Evolutionary conservation across 2,329 filamentous ascomycete species (phyloP), one percentile per base, ranked within the genome.

Genomic region (Exophiala sideris): DNA sequence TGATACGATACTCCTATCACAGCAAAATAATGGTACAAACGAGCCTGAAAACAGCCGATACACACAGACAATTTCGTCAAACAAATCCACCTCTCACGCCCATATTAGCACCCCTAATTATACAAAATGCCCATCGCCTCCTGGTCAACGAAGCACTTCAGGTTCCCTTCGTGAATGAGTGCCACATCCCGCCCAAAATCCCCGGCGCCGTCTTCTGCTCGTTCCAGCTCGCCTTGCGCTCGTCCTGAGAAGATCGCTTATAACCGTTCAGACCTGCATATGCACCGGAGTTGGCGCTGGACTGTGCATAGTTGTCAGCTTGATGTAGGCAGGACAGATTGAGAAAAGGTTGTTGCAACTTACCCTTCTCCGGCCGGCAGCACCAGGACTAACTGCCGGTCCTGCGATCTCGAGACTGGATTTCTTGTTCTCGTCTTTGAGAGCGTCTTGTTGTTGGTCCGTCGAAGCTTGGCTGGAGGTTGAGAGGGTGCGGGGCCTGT

Each of bases 141-240:
- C 24, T n/a, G n/a, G n/a, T n/a, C n/a, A n/a, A n/a, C n/a, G n/a
- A n/a, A n/a, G n/a, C n/a, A n/a, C n/a, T n/a, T n/a, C n/a, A n/a
- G n/a, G n/a, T n/a, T n/a, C n/a, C 76, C 58, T 67, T 64, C 21
- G 62, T 64, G 38, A 62, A 64, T 21, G 34, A 57, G 38, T 60
- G 52, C 62, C 62, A 65, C 60, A 61, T 57, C 14, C 59, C 56
- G 11, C 58, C 54, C 34, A 65, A 42, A 33, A 63, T 56, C 14
- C 62, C 62, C 1, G 47, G 29, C 20, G 56, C 45, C 7, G 58
- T 40, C 38, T 54, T 58, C 56, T 65, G 62, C 9, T 65, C 62
- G 5, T 41, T 32, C 48, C 50, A 61, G 35, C 29, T 52, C 10
- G 56, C 39, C 39, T 46, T 52, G 35, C 58, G 59, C 12, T 57